Evolutionary conservation across 345 rosid genomes (phyloP).

Genomic region (Acer yangbiense): DNA sequence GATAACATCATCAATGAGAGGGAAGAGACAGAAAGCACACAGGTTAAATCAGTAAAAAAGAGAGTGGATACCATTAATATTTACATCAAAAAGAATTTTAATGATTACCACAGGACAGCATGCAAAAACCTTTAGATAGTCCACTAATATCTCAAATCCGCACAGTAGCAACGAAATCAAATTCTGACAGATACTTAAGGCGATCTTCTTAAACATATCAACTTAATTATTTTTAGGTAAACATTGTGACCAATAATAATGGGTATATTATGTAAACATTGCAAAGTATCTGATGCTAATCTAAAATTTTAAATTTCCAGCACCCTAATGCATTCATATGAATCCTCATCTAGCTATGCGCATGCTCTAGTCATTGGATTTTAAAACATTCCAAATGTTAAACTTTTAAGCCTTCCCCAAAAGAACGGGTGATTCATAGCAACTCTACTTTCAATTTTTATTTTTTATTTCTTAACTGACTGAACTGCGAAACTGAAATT

Average conservation of each 20-base stretch:
- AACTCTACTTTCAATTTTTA: no score
- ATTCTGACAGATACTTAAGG: not conserved
- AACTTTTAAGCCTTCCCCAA: not conserved
- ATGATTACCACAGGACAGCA: not conserved
- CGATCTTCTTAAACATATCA: not conserved
- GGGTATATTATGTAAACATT: not conserved
- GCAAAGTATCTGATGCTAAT: not conserved
- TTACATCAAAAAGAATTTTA: not conserved
- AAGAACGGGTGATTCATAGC: no score
- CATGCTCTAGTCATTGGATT: not conserved
- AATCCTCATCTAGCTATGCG: not conserved
- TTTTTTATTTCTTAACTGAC: no score
- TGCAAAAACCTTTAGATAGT: not conserved
- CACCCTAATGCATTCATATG: no score
- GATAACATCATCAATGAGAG: not conserved
- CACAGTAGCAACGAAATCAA: slow-evolving; percentile 2
- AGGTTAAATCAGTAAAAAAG: not conserved
- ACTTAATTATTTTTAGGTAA: not conserved
- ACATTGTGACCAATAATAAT: not conserved
- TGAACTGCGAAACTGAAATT: no score
- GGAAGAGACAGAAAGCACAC: not conserved
- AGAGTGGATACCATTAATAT: not conserved
- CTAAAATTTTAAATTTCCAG: not conserved
- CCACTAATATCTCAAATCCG: not conserved
- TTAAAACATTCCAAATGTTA: not conserved